Base-by-base conservation (phyloP, 805 yeast species). In the Candida nemodendra region DNA sequence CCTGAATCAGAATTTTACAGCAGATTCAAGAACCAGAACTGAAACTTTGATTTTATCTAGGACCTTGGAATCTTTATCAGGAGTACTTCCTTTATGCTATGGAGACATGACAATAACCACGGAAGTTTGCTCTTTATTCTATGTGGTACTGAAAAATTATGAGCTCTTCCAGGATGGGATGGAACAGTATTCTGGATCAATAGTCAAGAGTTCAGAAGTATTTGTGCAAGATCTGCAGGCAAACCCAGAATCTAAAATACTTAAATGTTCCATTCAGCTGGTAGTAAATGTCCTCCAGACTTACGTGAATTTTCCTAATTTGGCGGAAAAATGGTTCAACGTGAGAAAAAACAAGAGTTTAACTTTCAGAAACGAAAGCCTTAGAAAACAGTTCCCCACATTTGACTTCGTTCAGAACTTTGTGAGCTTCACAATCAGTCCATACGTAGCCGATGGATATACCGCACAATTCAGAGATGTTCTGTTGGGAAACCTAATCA, bases 311-410 rank as follows among this genome's bases (percentile, higher is more conserved):
- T 42, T 39, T 16, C 51, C 51, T 4, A 14, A 27, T 14, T 27
- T 50, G 23, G 48, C 39, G 12, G 51, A 50, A 25, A 35, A 29
- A 15, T 50, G 53, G 55, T 50, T 48, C 19, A 35, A 39, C 18
- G 30, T 38, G 4, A 35, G 45, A 26, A 38, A 16, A 9, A 21
- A 25, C 21, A 37, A 45, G 21, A 29, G 36, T 8, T 16, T 41
- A 13, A 32, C 27, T 5, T 13, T 35, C 22, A 35, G 34, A 16
- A 34, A 30, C 22, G 43, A 33, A 15, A 18, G 16, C 3, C 35
- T 30, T 12, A 24, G 22, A 28, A 36, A 31, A 14, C 18, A 31
- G 12, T 41, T 48, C n/a, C 55, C 55, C 3, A 34, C 53, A 3
- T 50, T 50, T 26, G 45, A 42, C 16, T 50, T 46, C 30, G 46